A percentile compares a stretch with the other conserved stretches of the same genome.
These are phyloP conservation scores for Vickermania ingenoplastis DNA, from an alignment of 208 protist genomes.

Conservation along the genomic window DNA sequence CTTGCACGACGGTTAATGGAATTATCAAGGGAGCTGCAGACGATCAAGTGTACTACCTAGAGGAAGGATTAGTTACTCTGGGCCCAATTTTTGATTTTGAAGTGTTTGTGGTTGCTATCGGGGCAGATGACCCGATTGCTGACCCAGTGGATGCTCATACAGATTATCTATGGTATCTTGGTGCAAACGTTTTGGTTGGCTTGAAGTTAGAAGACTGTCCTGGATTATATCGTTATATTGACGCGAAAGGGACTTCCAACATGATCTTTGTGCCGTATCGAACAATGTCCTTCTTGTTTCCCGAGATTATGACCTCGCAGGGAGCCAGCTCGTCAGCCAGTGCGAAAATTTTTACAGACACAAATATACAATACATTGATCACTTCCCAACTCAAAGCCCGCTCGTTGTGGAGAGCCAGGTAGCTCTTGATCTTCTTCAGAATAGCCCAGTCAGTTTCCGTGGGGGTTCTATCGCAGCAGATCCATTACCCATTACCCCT, in stretches of 20 bases:
- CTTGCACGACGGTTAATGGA: background rate
- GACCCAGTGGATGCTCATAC: background rate
- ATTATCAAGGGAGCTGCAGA: background rate
- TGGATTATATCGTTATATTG: too few relatives aligned
- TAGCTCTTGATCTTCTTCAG: background rate
- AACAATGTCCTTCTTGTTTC: too few relatives aligned
- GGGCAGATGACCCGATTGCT: background rate
- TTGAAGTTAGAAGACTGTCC: background rate
- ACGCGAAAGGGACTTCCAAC: too few relatives aligned
- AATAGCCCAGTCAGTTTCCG: background rate
- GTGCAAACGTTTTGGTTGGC: background rate
- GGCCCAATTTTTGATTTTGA: background rate
- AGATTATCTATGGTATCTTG: background rate
- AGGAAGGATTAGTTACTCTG: background rate
- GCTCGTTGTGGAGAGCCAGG: background rate
- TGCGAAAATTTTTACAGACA: background rate
- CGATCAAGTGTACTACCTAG: background rate
- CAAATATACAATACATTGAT: background rate
- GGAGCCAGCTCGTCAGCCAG: too few relatives aligned
- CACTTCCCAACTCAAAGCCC: background rate
- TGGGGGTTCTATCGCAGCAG: background rate
- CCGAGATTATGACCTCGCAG: too few relatives aligned
- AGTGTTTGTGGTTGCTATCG: background rate
- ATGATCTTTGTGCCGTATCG: background rate
- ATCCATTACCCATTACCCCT: background rate